Percentiles rank a stretch among this genome's conserved stretches.
These are phyloP conservation scores for Penicillium goetzii DNA, from an alignment of 495 filamentous ascomycete species.

Conservation along the genomic window DNA sequence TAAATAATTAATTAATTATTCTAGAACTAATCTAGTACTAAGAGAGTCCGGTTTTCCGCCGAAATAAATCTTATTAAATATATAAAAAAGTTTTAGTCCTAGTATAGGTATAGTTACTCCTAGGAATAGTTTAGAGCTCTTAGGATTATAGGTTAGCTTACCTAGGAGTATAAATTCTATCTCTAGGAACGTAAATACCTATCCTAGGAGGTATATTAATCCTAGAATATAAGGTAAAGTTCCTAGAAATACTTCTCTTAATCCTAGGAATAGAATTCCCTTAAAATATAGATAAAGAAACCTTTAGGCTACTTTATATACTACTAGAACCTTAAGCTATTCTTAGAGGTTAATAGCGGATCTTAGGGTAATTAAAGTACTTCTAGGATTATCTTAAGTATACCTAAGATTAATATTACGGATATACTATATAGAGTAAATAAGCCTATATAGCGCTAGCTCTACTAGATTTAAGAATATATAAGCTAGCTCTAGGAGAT, in stretches of 20 bases:
- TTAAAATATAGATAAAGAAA: slow-evolving; percentile 1
- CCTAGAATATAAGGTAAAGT: neutral
- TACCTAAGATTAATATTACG: neutral
- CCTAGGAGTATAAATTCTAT: slow-evolving; percentile 2
- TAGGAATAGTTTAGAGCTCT: neutral
- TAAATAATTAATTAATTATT: neutral
- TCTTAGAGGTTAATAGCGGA: slow-evolving; percentile 1
- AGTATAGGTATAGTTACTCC: neutral
- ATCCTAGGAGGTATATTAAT: slow-evolving; percentile 4
- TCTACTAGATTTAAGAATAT: neutral
- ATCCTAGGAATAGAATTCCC: slow-evolving; percentile 3
- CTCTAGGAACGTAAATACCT: neutral
- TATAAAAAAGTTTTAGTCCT: neutral
- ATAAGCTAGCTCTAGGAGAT: neutral
- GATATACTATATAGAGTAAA: neutral
- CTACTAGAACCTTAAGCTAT: neutral
- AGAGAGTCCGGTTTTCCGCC: neutral
- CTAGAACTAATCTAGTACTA: neutral
- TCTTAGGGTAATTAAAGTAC: neutral
- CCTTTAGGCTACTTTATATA: neutral
- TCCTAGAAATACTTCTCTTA: neutral
- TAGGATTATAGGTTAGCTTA: neutral
- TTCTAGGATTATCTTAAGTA: neutral
- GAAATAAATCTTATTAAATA: neutral
- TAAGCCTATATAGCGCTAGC: neutral